Conservation (phyloP, 2,329 filamentous ascomycete genomes). For the Pestalotiopsis sp. region DNA sequence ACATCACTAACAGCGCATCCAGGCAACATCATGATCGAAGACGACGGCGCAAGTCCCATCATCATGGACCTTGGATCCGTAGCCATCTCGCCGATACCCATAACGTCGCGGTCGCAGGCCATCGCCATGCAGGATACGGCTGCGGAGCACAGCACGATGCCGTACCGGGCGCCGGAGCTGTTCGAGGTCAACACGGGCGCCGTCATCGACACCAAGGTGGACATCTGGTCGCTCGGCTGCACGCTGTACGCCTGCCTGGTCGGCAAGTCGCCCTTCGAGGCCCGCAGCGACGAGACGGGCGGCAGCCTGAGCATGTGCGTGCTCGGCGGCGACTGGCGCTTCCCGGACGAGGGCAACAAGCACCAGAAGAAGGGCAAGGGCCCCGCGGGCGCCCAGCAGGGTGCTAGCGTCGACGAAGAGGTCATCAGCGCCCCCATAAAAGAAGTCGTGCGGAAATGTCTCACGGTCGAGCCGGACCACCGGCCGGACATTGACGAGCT, state of each 20-base stretch:
- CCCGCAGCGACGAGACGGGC: constrained; percentile 92
- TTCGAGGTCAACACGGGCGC: constrained; percentile 96
- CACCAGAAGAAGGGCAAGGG: constrained; percentile 48
- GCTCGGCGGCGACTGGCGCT: constrained; percentile 91
- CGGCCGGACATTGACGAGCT: constrained; percentile 56
- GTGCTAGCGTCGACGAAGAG: constrained; percentile 39
- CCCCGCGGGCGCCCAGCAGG: constrained; percentile 29
- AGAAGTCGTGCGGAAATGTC: constrained; percentile 82
- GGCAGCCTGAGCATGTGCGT: constrained; percentile 92
- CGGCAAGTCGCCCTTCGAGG: constrained; percentile 95
- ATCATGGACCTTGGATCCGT: constrained; percentile 97
- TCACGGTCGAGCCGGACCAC: constrained; percentile 84
- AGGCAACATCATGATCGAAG: constrained; percentile 97
- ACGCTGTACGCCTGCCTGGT: constrained; percentile 97
- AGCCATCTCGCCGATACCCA: constrained; percentile 80
- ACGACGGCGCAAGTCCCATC: constrained; percentile 83
- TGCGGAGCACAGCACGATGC: constrained; percentile 97
- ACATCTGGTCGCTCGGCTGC: constrained; percentile 97
- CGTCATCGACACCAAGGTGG: constrained; percentile 91
- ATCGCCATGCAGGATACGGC: constrained; percentile 92
- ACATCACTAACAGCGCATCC: neutral
- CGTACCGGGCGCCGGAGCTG: constrained; percentile 94
- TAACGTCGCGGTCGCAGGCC: constrained; percentile 86
- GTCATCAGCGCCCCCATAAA: constrained; percentile 79
- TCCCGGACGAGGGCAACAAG: constrained; percentile 79